Conservation (phyloP, 2,329 filamentous ascomycete species). For the Calonectria honghensis region DNA sequence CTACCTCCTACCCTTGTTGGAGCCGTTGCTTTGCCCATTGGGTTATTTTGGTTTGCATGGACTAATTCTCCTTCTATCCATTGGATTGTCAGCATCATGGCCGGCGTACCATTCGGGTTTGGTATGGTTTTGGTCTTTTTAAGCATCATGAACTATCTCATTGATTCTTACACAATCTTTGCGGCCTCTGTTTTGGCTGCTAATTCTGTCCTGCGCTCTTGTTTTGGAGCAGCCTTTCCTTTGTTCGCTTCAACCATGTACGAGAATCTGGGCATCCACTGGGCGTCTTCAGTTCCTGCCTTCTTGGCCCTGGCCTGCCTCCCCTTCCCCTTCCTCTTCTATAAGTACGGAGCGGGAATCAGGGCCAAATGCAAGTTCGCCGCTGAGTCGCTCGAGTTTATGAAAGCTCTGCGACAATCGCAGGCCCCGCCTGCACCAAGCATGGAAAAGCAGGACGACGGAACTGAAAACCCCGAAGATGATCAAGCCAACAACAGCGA, state of each 20-base stretch:
- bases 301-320: constrained; percentile 13
- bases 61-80: constrained; percentile 19
- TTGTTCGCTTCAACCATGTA: constrained; percentile 11
- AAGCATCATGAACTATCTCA: constrained; percentile 25
- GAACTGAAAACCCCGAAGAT: neutral
- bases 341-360: constrained; percentile 9
- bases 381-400: constrained; percentile 9
- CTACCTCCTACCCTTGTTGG: constrained; percentile 11
- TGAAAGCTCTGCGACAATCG: neutral
- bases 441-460: neutral
- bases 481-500: neutral
- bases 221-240: constrained; percentile 19
- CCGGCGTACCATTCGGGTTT: constrained; percentile 17
- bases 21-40: constrained; percentile 3
- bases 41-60: constrained; percentile 18
- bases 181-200: constrained; percentile 20
- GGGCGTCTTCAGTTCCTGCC: constrained; percentile 17
- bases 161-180: constrained; percentile 25
- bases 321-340: constrained; percentile 15
- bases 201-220: constrained; percentile 18
- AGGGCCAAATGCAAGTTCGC: constrained; percentile 13
- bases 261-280: constrained; percentile 11
- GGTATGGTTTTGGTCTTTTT: constrained; percentile 21
- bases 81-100: constrained; percentile 26
- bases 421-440: neutral